Percentiles rank a stretch among this genome's conserved stretches.
Conservation (phyloP, 768 basidiomycete genomes). For the Dacryopinax primogenitus region DNA sequence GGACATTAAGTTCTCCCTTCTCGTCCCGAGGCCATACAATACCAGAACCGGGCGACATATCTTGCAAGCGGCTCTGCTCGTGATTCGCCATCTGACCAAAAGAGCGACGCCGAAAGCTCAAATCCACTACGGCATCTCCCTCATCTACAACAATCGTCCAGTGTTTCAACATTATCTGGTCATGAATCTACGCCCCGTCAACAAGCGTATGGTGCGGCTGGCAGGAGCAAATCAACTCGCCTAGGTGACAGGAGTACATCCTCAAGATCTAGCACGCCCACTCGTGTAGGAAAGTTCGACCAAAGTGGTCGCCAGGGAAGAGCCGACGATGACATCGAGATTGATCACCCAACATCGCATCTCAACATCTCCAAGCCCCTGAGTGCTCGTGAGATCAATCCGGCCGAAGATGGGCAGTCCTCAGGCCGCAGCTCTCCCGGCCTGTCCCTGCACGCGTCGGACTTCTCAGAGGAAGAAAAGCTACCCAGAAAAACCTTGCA, state of each 20-base stretch:
- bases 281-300: neutral
- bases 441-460: neutral
- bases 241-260: neutral
- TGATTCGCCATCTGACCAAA: too few relatives aligned
- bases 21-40: too few relatives aligned
- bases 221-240: neutral
- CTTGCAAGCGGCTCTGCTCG: too few relatives aligned
- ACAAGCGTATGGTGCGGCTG: neutral
- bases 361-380: neutral
- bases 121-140: too few relatives aligned
- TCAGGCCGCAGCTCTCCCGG: neutral
- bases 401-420: slow-evolving; percentile 2
- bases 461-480: neutral
- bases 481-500: neutral
- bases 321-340: neutral
- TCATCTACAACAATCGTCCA: too few relatives aligned
- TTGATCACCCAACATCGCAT: neutral
- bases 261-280: neutral
- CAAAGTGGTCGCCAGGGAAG: neutral
- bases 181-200: neutral
- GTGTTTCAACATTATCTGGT: too few relatives aligned
- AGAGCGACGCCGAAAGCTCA: too few relatives aligned
- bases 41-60: too few relatives aligned
- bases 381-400: neutral
- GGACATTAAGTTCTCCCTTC: too few relatives aligned